phyloP scores from a whole-genome alignment of 768 basidiomycete species.

The Leccinum longicurvipes region DNA sequence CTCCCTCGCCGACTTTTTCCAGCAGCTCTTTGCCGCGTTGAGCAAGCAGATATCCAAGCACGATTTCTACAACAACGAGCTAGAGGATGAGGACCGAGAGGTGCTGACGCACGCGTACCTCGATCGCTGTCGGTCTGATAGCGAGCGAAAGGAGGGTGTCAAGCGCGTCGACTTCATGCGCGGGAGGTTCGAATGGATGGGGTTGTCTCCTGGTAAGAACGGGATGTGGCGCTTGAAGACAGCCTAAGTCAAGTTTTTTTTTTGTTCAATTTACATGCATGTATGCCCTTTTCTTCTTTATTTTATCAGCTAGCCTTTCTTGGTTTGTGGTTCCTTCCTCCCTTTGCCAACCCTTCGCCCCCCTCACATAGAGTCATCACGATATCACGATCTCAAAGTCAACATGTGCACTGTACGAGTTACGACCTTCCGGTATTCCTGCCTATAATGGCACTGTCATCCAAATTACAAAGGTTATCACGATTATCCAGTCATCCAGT shows the following conservation, averaged over 20 bases:
- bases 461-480: not conserved
- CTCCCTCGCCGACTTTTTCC: slow-evolving; percentile 54
- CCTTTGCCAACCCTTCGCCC: too few species aligned
- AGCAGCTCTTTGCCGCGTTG: slow-evolving; percentile 43
- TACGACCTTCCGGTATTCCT: not conserved
- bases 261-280: not conserved
- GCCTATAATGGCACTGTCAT: not conserved
- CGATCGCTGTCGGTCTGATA: slow-evolving; percentile 38
- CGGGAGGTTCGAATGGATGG: slow-evolving; percentile 48
- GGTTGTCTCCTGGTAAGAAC: slow-evolving; percentile 49
- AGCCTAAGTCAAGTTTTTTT: slow-evolving; percentile 19
- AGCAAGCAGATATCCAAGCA: slow-evolving; percentile 42
- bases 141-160: slow-evolving; percentile 43
- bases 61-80: slow-evolving; percentile 59
- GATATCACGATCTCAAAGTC: not conserved
- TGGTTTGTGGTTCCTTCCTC: not conserved
- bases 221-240: slow-evolving; percentile 70
- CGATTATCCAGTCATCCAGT: not conserved
- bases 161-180: slow-evolving; percentile 61
- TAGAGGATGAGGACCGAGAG: slow-evolving; percentile 44
- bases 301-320: not conserved
- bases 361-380: not conserved
- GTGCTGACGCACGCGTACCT: slow-evolving; percentile 44
- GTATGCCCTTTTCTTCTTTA: not conserved
- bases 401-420: slow-evolving; percentile 5